phyloP scores from a whole-genome alignment of 768 basidiomycete genomes.

The Termitomyces sp. region DNA sequence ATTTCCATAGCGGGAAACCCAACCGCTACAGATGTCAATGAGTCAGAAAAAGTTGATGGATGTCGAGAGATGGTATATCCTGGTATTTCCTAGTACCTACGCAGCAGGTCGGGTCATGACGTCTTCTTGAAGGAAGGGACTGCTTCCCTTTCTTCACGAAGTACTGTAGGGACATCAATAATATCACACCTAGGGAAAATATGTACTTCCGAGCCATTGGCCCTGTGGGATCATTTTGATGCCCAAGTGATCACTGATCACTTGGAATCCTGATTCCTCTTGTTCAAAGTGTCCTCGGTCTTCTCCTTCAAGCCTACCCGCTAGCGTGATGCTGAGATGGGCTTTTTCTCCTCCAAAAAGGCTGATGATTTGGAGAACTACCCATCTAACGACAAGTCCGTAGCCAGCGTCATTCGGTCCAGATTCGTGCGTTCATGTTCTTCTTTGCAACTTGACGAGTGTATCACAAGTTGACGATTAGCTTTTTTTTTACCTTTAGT shows the following conservation, averaged over 20 bases:
- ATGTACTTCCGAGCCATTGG: neutral
- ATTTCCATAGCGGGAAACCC: too few relatives aligned
- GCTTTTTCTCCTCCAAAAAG: conserved; percentile 49
- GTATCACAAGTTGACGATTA: conserved; percentile 13
- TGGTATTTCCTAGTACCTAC: too few relatives aligned
- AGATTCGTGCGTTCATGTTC: conserved; percentile 45
- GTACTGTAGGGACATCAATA: neutral
- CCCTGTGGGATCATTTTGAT: conserved; percentile 8
- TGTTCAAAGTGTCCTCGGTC: conserved; percentile 1
- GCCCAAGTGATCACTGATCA: neutral
- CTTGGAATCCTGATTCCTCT: neutral
- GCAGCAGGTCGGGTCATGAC: neutral
- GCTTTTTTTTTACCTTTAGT: conserved; percentile 28
- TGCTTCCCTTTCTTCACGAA: too few relatives aligned
- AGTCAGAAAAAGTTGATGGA: neutral
- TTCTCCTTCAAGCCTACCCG: neutral
- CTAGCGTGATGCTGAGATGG: conserved; percentile 43
- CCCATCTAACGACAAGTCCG: conserved; percentile 36
- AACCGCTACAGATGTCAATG: too few relatives aligned
- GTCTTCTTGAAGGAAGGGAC: too few relatives aligned
- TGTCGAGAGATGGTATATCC: too few relatives aligned
- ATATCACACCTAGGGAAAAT: neutral
- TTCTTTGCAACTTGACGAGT: conserved; percentile 10
- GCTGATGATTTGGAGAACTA: conserved; percentile 34
- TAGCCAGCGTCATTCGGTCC: conserved; percentile 55